Evolutionary conservation across 441 rosid genomes (phyloP).

Genomic region (Lepidium campestre): DNA sequence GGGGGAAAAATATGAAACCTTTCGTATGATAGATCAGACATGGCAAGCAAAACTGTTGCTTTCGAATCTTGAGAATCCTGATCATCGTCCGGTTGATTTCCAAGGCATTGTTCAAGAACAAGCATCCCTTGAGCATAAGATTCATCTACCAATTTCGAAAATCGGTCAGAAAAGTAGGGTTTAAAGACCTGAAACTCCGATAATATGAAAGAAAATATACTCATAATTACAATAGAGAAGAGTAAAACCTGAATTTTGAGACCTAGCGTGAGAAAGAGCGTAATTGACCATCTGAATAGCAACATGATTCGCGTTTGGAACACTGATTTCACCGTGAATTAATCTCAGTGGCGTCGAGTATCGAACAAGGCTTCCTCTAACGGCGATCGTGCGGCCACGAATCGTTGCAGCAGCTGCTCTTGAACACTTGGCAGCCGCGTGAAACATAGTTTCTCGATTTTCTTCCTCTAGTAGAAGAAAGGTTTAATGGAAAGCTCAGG

Average conservation of each 20-base stretch:
- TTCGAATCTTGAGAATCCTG: conserved; percentile 46
- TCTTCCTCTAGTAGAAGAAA: neutral
- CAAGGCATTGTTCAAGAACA: conserved; percentile 74
- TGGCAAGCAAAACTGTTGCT: conserved; percentile 70
- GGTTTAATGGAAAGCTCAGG: neutral
- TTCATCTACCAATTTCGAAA: conserved; percentile 43
- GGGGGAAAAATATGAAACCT: conserved; percentile 38
- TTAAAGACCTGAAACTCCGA: neutral
- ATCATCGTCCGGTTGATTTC: conserved; percentile 46
- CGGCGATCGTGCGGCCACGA: conserved; percentile 5
- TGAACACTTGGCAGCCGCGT: conserved; percentile 30
- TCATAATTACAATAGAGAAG: too few species aligned
- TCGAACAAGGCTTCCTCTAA: neutral
- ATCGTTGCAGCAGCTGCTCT: conserved; percentile 23
- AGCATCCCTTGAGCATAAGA: conserved; percentile 73
- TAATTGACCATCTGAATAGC: conserved; percentile 85
- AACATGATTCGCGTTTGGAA: conserved; percentile 49
- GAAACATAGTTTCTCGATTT: conserved; percentile 37
- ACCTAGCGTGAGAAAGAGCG: conserved; percentile 67
- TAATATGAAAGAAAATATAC: neutral
- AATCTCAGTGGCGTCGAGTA: conserved; percentile 29
- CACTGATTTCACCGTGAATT: conserved; percentile 44
- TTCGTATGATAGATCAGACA: conserved; percentile 66
- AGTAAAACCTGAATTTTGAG: conserved; percentile 54
- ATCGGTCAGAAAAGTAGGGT: neutral